Evolutionary conservation across 768 basidiomycete species (phyloP), one percentile per base, ranked within the genome.

Genomic region (Atractiella rhizophila): DNA sequence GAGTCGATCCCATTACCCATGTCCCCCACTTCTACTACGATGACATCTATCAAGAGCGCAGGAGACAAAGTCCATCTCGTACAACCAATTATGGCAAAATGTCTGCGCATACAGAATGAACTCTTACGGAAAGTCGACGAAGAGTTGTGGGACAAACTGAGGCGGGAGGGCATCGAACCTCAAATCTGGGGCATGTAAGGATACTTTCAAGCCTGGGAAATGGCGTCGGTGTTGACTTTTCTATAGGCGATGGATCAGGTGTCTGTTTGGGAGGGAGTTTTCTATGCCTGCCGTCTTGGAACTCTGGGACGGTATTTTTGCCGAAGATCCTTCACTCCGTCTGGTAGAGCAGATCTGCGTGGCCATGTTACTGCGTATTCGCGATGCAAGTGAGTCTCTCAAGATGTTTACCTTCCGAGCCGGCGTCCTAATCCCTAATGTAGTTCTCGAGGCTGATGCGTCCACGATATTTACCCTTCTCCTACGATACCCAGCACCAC

Each of bases 121-220:
- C 60, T 78, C 12, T 64, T 96, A 16, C 71, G 71, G 55, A 65
- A 65, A 19, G 70, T 78, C 21, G 91, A 98, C 58, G 81, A 81
- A 15, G 57, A 69, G 31, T 61, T 96, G 18, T 76, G 73, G 65
- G 67, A 69, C 44, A 65, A 68, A 38, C 63, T 98, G 62, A 74
- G 80, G 49, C 67, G 66, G 27, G 68, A 72, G 28, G 78, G 78
- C 5, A 74, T 96, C 30, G 91, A 98, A 57, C 85, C 86, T 4
- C 91, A 96, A 56, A 77, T 96, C 16, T 98, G 83, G 61, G 83
- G 81, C 42, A 85, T 96, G 77, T n/a, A n/a, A 85, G 59, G 57
- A n/a, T n/a, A n/a, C n/a, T n/a, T n/a, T n/a, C n/a, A n/a, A n/a
- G n/a, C n/a, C n/a, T n/a, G n/a, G n/a, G n/a, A n/a, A n/a, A n/a